Conservation (phyloP, 1,284 basidiomycete genomes). For the Salmacisia buchloeana region DNA sequence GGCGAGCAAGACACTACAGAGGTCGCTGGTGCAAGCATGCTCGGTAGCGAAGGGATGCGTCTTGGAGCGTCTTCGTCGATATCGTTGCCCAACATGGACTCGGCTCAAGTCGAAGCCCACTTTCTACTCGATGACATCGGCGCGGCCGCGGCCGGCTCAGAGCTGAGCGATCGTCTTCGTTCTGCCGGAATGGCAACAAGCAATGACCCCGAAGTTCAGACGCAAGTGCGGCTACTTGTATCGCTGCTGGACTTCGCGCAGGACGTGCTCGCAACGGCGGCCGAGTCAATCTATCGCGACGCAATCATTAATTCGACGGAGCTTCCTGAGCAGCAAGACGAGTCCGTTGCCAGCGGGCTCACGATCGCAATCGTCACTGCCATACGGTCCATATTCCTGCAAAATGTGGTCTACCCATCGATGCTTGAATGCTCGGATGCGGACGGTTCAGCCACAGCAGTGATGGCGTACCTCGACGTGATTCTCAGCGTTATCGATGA, state of each 20-base stretch:
- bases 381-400: conserved; percentile 77
- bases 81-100: background rate
- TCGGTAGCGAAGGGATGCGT: conserved; percentile 6
- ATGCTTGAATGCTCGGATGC: conserved; percentile 84
- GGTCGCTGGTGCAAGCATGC: conserved; percentile 55
- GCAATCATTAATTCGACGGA: background rate
- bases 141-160: background rate
- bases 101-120: background rate
- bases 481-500: conserved; percentile 32
- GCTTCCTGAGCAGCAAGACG: background rate
- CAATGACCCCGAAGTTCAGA: conserved; percentile 60
- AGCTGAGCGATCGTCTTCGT: background rate
- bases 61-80: background rate
- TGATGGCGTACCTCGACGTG: conserved; percentile 89
- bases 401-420: conserved; percentile 87
- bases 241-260: conserved; percentile 87
- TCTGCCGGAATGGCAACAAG: conserved; percentile 56
- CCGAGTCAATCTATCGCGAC: conserved; percentile 1
- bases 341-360: conserved; percentile 2
- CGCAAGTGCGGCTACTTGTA: conserved; percentile 77
- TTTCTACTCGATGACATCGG: conserved; percentile 1
- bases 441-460: conserved; percentile 90
- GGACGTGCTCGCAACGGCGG: conserved; percentile 58
- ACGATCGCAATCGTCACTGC: conserved; percentile 51
- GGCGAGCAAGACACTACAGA: conserved; percentile 48